phyloP scores from a whole-genome alignment of 805 yeast species.

The Suhomyces canberraensis region DNA sequence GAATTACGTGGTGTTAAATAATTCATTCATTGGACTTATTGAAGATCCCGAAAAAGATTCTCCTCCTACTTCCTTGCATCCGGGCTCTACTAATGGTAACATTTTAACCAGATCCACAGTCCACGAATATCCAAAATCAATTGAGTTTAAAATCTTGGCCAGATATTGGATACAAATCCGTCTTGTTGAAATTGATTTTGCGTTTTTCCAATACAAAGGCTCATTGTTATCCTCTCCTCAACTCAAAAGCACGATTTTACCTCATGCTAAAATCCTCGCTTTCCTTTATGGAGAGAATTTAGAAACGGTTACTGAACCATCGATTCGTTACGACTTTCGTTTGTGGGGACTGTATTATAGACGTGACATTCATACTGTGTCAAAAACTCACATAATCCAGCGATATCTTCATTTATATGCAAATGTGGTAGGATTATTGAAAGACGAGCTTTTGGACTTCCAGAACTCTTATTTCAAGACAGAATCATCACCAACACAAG shows the following conservation, averaged over 20 bases:
- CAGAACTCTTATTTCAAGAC: neutral
- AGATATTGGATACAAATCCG: conserved; percentile 28
- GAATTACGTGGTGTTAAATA: conserved; percentile 16
- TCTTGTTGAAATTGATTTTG: conserved; percentile 22
- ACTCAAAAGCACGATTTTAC: conserved; percentile 23
- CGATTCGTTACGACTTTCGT: conserved; percentile 7
- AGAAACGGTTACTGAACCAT: conserved; percentile 5
- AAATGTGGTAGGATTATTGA: conserved; percentile 9
- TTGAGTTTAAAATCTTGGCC: conserved; percentile 16
- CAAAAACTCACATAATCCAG: conserved; percentile 13
- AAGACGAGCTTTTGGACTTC: conserved; percentile 6
- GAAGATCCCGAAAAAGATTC: conserved; percentile 13
- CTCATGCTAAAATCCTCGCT: conserved; percentile 17
- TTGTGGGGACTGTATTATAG: conserved; percentile 22
- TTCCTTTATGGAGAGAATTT: conserved; percentile 16
- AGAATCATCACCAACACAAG: conserved; percentile 4
- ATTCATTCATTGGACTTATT: conserved; percentile 16
- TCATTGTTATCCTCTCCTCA: conserved; percentile 22
- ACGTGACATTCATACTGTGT: conserved; percentile 7
- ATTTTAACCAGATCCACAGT: neutral
- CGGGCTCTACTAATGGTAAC: neutral
- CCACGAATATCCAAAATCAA: conserved; percentile 5
- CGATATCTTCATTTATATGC: conserved; percentile 17
- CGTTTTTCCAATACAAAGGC: conserved; percentile 28
- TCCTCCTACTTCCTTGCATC: neutral